Evolutionary conservation across 179 eudicot genomes (phyloP).

Genomic region (Beta macrorhiza): DNA sequence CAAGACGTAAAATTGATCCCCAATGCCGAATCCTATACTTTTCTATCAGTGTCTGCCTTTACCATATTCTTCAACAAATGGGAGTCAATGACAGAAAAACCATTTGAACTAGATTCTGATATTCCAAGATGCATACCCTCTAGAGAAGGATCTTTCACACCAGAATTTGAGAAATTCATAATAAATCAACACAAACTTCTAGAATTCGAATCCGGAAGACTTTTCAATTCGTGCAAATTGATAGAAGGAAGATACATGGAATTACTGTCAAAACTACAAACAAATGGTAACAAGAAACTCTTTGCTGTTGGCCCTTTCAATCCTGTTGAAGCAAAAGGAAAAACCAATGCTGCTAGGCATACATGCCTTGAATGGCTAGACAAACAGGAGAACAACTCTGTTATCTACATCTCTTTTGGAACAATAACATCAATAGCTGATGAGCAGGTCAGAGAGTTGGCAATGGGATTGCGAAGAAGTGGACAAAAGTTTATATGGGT

Average conservation of each 20-base stretch:
- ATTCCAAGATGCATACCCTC: conserved; percentile 36
- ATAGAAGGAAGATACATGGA: conserved; percentile 47
- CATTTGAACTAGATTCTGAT: conserved; percentile 30
- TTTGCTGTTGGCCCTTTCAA: conserved; percentile 49
- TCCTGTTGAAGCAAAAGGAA: conserved; percentile 14
- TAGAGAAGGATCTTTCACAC: conserved; percentile 34
- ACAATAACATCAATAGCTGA: conserved; percentile 41
- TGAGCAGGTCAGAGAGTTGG: conserved; percentile 48
- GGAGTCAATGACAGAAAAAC: conserved; percentile 30
- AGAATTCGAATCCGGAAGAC: conserved; percentile 33
- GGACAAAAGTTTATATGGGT: conserved; percentile 56
- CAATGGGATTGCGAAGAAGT: conserved; percentile 51
- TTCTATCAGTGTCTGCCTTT: conserved; percentile 45
- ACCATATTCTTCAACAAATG: conserved; percentile 25
- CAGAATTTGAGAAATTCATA: conserved; percentile 36
- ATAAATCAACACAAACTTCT: conserved; percentile 21
- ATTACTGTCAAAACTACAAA: conserved; percentile 30
- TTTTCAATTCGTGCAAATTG: conserved; percentile 39
- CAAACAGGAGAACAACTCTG: conserved; percentile 45
- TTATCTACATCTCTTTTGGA: conserved; percentile 60
- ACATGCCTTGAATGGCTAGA: conserved; percentile 60
- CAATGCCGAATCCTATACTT: conserved; percentile 52
- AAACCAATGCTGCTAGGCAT: conserved; percentile 19
- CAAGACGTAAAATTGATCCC: conserved; percentile 45
- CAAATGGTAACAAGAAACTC: conserved; percentile 28